Base-by-base conservation (phyloP, 352 stramenopile species). In the Phytophthora pistaciae region DNA sequence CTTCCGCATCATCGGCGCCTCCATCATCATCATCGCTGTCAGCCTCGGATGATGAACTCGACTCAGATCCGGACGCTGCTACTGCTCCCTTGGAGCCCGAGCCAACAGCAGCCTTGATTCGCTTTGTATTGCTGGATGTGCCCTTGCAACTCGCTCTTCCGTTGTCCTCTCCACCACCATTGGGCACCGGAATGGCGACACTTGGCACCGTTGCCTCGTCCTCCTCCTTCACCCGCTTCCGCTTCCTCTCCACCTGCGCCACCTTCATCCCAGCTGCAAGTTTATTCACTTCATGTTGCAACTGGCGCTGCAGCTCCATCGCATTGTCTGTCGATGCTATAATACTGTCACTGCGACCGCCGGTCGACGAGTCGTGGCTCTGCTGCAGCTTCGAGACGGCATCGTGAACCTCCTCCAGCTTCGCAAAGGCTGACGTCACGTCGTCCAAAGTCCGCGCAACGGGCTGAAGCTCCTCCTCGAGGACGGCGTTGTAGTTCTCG, bases 321-420 rank as follows among this genome's bases (percentile, higher is more conserved):
- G 33, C 23, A 11, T 9, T 58, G 5, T 38, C 46, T 10, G 46
- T 38, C 13, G 27, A 5, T 18, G 31, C 13, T 18, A 55, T 7
- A 5, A 70, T 14, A 23, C 64, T 55, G n/a, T 49, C 27, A 20
- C 40, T 62, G 52, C 52, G 52, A 13, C 52, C 61, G 18, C 23
- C 38, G 18, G 46, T 38, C n/a, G 63, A 56, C 42, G 38, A 18
- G 16, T 13, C 14, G 42, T 21, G 56, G 18, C 16, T 50, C 5
- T 60, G 64, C 33, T 70, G 46, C 46, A 70, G 46, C 55, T 67
- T 44, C 4, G 58, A 57, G 21, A 72, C 65, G 6, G 65, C 65
- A 21, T 57, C 50, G 18, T 50, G 58, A 18, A 72, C 29, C 52
- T 72, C 65, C 52, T 54, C 29, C 58, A 72, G 52, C 33, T 63